Conservation (phyloP, 345 rosid species). For the Durio zibethinus region DNA sequence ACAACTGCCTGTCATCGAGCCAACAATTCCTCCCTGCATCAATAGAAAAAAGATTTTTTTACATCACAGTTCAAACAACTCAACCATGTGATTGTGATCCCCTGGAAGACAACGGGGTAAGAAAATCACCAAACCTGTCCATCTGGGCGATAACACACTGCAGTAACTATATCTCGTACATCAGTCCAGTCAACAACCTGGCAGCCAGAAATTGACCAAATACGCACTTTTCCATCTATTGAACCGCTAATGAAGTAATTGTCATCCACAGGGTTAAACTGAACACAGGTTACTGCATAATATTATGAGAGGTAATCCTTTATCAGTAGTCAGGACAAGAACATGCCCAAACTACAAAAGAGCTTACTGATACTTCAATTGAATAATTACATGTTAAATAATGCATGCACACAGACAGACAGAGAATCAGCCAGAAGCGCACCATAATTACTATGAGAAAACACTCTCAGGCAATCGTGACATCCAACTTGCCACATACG, state of each 20-base stretch:
- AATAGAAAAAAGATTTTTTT: background rate
- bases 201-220: conserved; percentile 60
- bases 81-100: background rate
- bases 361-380: conserved; percentile 1
- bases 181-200: conserved; percentile 86
- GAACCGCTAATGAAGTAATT: conserved; percentile 79
- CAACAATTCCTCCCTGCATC: conserved; percentile 47
- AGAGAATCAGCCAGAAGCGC: conserved; percentile 11
- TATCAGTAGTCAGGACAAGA: background rate
- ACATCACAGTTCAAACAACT: conserved; percentile 2
- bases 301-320: background rate
- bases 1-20: conserved; percentile 54
- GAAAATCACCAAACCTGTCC: conserved; percentile 56
- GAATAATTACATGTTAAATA: conserved; percentile 2
- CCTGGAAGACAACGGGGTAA: no score
- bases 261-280: conserved; percentile 77
- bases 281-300: conserved; percentile 74
- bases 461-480: conserved; percentile 55
- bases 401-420: background rate
- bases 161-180: conserved; percentile 63
- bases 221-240: conserved; percentile 82
- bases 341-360: background rate
- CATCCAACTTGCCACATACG: conserved; percentile 72
- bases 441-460: conserved; percentile 81
- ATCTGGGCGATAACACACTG: conserved; percentile 82